These are phyloP conservation scores for Sordariomycetes sp. DNA, from an alignment of 2,329 filamentous ascomycete species.

Conservation along the genomic window DNA sequence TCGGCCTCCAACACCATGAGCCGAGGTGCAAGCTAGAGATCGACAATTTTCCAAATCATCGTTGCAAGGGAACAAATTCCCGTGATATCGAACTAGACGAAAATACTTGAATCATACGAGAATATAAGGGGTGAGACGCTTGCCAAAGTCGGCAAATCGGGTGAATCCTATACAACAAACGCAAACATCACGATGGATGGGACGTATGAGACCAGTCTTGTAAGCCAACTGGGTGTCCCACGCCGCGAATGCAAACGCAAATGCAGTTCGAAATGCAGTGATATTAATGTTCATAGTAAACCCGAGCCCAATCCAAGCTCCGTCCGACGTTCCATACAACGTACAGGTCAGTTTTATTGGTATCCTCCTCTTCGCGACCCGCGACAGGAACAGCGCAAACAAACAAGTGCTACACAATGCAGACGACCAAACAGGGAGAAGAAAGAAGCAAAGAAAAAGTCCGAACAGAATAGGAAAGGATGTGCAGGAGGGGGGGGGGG, in stretches of 20 bases:
- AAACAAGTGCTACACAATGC: not conserved
- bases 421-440: not conserved
- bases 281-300: not conserved
- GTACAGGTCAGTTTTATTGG: not conserved
- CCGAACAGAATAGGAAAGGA: not conserved
- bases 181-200: not conserved
- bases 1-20: not conserved
- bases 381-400: not conserved
- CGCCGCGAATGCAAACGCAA: not conserved
- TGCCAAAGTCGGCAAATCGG: not conserved
- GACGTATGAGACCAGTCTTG: not conserved
- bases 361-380: not conserved
- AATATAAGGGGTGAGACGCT: not conserved
- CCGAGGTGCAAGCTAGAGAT: not conserved
- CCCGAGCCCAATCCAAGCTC: not conserved
- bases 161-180: not conserved
- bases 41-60: not conserved
- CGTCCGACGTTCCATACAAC: not conserved
- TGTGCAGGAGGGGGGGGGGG: too few species aligned
- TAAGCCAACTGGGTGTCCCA: not conserved
- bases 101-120: constrained; percentile 1
- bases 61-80: not conserved
- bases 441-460: not conserved
- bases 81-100: not conserved
- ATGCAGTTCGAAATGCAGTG: not conserved